These are phyloP conservation scores for Neofusicoccum sp. DNA, from an alignment of 2,329 filamentous ascomycete species.

Conservation along the genomic window DNA sequence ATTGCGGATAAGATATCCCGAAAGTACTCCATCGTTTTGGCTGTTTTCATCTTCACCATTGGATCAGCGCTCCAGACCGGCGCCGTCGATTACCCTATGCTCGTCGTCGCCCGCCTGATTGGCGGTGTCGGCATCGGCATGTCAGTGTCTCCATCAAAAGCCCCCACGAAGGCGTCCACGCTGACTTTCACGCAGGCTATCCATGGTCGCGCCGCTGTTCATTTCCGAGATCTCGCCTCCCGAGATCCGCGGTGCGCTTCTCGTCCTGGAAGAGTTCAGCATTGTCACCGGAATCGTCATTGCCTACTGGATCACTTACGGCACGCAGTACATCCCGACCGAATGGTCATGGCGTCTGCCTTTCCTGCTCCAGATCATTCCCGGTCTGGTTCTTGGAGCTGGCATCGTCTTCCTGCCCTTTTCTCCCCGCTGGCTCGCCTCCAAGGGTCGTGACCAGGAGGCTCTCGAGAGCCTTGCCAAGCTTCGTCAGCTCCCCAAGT, in stretches of 20 bases:
- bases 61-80: constrained; percentile 56
- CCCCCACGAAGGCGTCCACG: not conserved
- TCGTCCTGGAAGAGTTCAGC: constrained; percentile 53
- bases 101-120: constrained; percentile 53
- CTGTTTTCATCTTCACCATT: constrained; percentile 54
- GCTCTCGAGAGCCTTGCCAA: constrained; percentile 51
- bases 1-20: constrained; percentile 57
- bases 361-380: constrained; percentile 50
- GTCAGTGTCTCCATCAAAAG: constrained; percentile 28
- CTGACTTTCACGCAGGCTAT: constrained; percentile 24
- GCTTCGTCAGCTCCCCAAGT: constrained; percentile 52
- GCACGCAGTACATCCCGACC: constrained; percentile 47
- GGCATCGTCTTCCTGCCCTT: constrained; percentile 56
- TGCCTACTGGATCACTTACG: constrained; percentile 59
- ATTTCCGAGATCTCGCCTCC: constrained; percentile 56
- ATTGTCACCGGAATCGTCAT: constrained; percentile 54
- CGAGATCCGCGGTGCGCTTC: constrained; percentile 51
- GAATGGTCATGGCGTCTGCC: constrained; percentile 52
- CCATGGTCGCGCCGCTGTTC: constrained; percentile 54
- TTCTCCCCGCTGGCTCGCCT: constrained; percentile 58
- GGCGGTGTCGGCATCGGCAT: constrained; percentile 57
- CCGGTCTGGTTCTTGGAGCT: constrained; percentile 41
- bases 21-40: constrained; percentile 56
- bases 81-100: constrained; percentile 54
- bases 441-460: constrained; percentile 52